A percentile compares a stretch with the other conserved stretches of the same genome.
These are phyloP conservation scores for Stachybotrys chlorohalonatus DNA, from an alignment of 2,329 filamentous ascomycete genomes.

Conservation along the genomic window DNA sequence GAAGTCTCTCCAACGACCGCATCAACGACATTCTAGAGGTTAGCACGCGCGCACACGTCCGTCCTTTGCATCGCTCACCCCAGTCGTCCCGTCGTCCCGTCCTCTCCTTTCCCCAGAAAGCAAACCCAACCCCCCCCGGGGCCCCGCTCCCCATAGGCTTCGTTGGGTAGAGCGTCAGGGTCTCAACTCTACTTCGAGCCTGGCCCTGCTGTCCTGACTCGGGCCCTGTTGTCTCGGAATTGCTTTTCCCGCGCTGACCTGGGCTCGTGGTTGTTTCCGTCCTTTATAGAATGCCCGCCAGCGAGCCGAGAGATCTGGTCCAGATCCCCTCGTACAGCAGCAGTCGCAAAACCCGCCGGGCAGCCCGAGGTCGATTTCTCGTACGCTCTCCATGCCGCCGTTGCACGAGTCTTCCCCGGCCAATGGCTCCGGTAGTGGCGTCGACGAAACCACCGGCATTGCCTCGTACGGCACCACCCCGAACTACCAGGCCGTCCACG, in stretches of 20 bases:
- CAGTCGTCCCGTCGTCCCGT: not conserved
- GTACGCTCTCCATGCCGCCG: constrained; percentile 5
- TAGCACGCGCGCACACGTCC: too few relatives aligned
- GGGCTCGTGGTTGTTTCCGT: not conserved
- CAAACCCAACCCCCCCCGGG: not conserved
- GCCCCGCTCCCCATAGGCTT: not conserved
- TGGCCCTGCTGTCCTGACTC: not conserved
- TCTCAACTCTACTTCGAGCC: too few relatives aligned
- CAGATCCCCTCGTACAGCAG: constrained; percentile 6
- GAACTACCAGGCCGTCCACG: constrained; percentile 30
- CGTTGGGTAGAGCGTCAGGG: too few relatives aligned
- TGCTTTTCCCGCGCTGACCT: not conserved
- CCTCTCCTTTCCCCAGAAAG: not conserved
- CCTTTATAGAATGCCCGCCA: constrained; percentile 28
- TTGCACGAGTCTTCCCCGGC: constrained; percentile 5
- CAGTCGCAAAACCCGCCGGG: not conserved
- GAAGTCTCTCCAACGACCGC: not conserved
- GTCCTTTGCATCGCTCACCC: not conserved
- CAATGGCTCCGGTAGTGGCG: constrained; percentile 11
- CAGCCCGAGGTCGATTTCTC: not conserved
- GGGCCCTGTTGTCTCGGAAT: not conserved
- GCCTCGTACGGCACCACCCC: constrained; percentile 22
- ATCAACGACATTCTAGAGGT: constrained; percentile 1
- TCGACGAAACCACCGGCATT: constrained; percentile 34
- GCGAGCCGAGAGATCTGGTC: constrained; percentile 31